phyloP scores from a whole-genome alignment of 257 asterid species.

The Hygrophila difformis region DNA sequence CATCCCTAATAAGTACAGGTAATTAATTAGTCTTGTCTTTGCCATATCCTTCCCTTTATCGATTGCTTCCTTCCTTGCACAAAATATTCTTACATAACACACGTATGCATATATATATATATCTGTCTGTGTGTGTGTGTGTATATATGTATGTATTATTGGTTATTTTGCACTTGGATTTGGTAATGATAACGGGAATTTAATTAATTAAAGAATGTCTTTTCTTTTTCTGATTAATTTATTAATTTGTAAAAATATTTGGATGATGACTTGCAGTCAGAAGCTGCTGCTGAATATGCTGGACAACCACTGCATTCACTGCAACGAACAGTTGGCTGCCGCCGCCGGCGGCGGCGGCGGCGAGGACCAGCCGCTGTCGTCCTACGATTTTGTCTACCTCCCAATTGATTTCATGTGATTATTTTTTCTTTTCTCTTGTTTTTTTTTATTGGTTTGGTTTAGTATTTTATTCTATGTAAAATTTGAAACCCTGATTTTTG shows the following conservation, averaged over 20 bases:
- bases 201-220: no score
- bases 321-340: slow-evolving; percentile 91
- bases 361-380: slow-evolving; percentile 70
- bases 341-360: slow-evolving; percentile 53
- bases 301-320: slow-evolving; percentile 96
- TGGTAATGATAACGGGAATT: no score
- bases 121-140: no score
- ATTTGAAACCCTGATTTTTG: no score
- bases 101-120: no score
- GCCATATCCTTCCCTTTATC: neutral
- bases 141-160: no score
- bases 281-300: slow-evolving; percentile 92
- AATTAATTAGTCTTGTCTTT: slow-evolving; percentile 3
- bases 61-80: slow-evolving; percentile 19
- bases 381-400: slow-evolving; percentile 92
- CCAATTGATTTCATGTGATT: slow-evolving; percentile 89
- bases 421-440: neutral
- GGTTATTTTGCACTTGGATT: no score
- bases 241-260: no score
- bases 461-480: no score
- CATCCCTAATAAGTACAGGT: slow-evolving; percentile 99
- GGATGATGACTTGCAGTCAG: slow-evolving; percentile 60
- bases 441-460: neutral
- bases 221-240: no score
- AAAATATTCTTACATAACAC: slow-evolving; percentile 41